Evolutionary conservation across 331 rosid species (phyloP), one percentile per base, ranked within the genome.

Genomic region (Stylosanthes scabra): DNA sequence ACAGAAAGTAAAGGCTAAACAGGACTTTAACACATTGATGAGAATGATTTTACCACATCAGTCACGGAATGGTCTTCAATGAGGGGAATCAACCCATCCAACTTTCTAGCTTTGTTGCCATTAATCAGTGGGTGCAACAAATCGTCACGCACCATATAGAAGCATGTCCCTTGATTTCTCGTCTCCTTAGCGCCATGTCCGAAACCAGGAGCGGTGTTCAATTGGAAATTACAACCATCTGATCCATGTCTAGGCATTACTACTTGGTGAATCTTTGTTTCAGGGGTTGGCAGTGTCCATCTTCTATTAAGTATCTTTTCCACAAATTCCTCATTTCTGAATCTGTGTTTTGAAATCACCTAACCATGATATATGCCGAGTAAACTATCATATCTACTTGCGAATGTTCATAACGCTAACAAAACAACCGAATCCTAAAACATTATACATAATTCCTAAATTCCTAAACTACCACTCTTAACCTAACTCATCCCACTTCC

Each of bases 41-140:
- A 50, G 60, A 50, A 47, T 41, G 79, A 65, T 20, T 85, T 80
- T 70, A 93, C 98, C 93, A 91, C 87, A 77, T 93, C 88, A 55
- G 96, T 94, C 41, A 89, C 95, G 6, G 80, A 86, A 72, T 80
- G 76, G 71, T 87, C 88, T 81, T 89, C 87, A 42, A 89, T 54
- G 0, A 89, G 68, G 73, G 97, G 96, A 78, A 94, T 77, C 39
- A 91, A 51, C 13, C 51, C 96, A 79, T 94, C 98, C 62, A 94
- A 75, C 80, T 94, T 94, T 59, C 98, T 85, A 2, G 97, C 93
- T 81, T 94, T 91, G 64, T 94, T 94, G 13, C 98, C 98, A 66
- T 89, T 91, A 67, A 89, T 74, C 59, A 94, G 37, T 1, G 98
- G 96, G 76, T 94, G 99, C 89, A 91, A 83, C 83, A 91, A 89